Conservation (phyloP, 2,329 filamentous ascomycete genomes). For the Neofusicoccum laricinum region DNA sequence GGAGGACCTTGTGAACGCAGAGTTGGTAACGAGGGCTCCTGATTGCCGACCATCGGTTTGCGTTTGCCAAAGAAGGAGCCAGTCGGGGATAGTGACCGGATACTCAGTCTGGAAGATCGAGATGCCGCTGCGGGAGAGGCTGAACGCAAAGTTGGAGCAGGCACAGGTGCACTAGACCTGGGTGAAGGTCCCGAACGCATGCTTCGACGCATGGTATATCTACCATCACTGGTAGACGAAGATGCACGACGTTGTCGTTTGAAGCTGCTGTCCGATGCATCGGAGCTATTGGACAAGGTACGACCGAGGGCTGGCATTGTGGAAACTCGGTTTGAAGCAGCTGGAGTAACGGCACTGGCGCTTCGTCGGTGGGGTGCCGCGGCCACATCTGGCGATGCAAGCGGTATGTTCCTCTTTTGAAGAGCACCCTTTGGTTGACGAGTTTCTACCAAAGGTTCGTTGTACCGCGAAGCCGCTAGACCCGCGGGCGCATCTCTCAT, state of each 20-base stretch:
- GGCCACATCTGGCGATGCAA: constrained; percentile 20
- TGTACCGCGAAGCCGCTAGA: constrained; percentile 34
- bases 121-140: constrained; percentile 22
- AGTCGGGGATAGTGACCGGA: constrained; percentile 68
- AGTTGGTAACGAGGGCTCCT: not conserved
- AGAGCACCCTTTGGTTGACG: constrained; percentile 34
- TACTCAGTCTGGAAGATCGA: constrained; percentile 59
- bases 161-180: constrained; percentile 43
- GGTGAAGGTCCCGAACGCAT: constrained; percentile 58
- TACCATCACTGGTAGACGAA: constrained; percentile 39
- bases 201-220: constrained; percentile 65
- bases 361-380: constrained; percentile 26
- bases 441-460: constrained; percentile 24
- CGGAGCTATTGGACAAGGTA: constrained; percentile 37
- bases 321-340: constrained; percentile 22
- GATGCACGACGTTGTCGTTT: constrained; percentile 56
- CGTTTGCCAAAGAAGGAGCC: constrained; percentile 48
- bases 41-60: constrained; percentile 21
- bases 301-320: constrained; percentile 28
- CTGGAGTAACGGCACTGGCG: constrained; percentile 18
- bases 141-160: constrained; percentile 27
- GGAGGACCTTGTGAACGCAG: not conserved
- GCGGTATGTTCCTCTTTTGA: constrained; percentile 39
- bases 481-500: constrained; percentile 25
- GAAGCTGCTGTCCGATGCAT: constrained; percentile 69